Conservation (phyloP, 2,329 filamentous ascomycete genomes). For the Pestalotiopsis sp. region DNA sequence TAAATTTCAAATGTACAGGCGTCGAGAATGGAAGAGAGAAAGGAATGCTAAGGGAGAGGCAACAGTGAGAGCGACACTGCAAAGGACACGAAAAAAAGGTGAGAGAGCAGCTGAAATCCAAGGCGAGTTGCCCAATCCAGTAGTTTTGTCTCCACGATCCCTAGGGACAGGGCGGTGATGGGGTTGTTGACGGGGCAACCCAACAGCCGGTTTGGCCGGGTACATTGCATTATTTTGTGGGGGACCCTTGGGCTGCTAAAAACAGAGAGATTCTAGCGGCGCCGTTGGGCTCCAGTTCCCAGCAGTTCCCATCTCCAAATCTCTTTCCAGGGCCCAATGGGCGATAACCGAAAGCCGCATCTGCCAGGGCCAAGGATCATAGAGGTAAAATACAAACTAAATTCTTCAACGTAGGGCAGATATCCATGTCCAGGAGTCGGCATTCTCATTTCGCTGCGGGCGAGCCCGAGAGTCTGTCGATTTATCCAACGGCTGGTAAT, state of each 20-base stretch:
- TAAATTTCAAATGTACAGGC: not conserved
- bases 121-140: conserved; percentile 1
- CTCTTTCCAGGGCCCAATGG: not conserved
- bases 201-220: not conserved
- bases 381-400: not conserved
- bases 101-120: not conserved
- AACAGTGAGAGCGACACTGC: not conserved
- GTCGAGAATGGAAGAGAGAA: conserved; percentile 6
- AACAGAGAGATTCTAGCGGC: not conserved
- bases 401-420: not conserved
- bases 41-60: not conserved
- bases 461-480: not conserved
- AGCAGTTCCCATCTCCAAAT: not conserved
- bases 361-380: not conserved
- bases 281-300: not conserved
- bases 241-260: not conserved
- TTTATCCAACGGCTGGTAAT: not conserved
- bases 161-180: not conserved
- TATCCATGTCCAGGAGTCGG: not conserved
- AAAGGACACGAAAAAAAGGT: not conserved
- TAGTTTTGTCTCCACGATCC: conserved; percentile 3
- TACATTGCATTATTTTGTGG: not conserved
- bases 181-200: conserved; percentile 4
- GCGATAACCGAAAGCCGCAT: not conserved
- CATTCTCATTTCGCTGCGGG: not conserved